Conservation (phyloP, 192 early-diverging fungal species). For the Backusella tuberculispora region DNA sequence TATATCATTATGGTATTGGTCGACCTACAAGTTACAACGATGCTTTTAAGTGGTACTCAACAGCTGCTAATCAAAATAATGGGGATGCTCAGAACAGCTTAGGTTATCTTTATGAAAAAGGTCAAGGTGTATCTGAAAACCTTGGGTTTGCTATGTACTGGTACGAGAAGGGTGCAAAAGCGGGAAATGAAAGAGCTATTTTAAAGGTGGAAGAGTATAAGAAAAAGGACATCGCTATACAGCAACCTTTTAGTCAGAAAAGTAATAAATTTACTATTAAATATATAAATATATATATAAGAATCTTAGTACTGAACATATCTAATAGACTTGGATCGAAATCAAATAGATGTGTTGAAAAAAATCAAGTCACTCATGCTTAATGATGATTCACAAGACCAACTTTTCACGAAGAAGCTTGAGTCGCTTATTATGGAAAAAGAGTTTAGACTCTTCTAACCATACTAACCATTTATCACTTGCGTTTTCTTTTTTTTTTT, state of each 20-base stretch:
- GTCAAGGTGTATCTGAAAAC: not conserved
- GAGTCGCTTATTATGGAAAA: not conserved
- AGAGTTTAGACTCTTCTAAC: not conserved
- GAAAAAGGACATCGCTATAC: not conserved
- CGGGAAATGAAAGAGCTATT: not conserved
- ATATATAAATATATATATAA: no score
- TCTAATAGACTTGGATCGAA: not conserved
- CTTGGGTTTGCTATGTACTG: not conserved
- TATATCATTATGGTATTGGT: not conserved
- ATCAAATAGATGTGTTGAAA: not conserved
- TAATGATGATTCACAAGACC: not conserved
- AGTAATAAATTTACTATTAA: not conserved
- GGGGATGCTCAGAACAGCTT: not conserved
- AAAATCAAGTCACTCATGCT: not conserved
- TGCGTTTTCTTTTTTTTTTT: not conserved
- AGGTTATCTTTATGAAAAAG: not conserved
- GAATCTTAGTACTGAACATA: no score
- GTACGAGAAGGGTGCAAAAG: not conserved
- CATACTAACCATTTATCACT: no score
- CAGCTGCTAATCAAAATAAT: not conserved
- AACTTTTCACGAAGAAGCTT: not conserved
- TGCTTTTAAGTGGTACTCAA: not conserved
- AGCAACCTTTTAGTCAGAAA: not conserved
- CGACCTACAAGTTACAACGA: not conserved
- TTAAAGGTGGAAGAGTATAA: not conserved